These are phyloP conservation scores for Penicillium nucicola DNA, from an alignment of 495 filamentous ascomycete species.

Conservation along the genomic window DNA sequence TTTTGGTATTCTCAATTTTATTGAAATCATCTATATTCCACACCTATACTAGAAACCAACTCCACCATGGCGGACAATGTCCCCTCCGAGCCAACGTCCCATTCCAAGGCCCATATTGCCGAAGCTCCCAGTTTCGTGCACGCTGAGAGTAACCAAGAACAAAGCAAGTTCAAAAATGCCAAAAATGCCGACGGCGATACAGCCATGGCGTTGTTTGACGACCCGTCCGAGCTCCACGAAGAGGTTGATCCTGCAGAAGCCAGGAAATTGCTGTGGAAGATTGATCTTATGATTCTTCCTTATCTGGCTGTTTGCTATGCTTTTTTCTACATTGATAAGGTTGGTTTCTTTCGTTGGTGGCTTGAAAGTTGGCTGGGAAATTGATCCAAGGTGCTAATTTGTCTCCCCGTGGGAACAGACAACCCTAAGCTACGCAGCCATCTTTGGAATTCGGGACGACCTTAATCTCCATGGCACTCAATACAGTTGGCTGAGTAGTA, in stretches of 20 bases:
- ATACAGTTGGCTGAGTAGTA: constrained; percentile 48
- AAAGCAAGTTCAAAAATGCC: constrained; percentile 26
- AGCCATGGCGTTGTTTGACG: constrained; percentile 43
- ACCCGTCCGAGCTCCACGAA: constrained; percentile 42
- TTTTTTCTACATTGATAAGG: constrained; percentile 61
- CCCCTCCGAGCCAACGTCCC: constrained; percentile 8
- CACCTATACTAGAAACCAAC: not conserved
- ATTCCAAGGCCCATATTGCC: constrained; percentile 21
- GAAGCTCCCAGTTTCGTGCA: constrained; percentile 24
- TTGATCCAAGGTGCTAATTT: constrained; percentile 14
- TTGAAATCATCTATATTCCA: not conserved
- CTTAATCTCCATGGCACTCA: constrained; percentile 44
- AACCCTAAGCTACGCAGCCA: constrained; percentile 55
- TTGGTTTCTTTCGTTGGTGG: constrained; percentile 6
- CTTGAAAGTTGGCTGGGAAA: not conserved
- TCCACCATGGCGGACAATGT: constrained; percentile 12
- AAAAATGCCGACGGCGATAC: constrained; percentile 39
- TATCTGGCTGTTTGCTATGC: constrained; percentile 56
- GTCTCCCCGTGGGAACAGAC: constrained; percentile 45
- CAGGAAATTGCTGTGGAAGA: constrained; percentile 49
- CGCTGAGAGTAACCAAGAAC: constrained; percentile 19
- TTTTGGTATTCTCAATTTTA: not conserved
- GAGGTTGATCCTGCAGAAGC: constrained; percentile 48
- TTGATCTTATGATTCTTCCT: constrained; percentile 50
- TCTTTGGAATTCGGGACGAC: constrained; percentile 55